Conservation (phyloP, 2,329 filamentous ascomycete genomes). For the Aureobasidium namibiae region DNA sequence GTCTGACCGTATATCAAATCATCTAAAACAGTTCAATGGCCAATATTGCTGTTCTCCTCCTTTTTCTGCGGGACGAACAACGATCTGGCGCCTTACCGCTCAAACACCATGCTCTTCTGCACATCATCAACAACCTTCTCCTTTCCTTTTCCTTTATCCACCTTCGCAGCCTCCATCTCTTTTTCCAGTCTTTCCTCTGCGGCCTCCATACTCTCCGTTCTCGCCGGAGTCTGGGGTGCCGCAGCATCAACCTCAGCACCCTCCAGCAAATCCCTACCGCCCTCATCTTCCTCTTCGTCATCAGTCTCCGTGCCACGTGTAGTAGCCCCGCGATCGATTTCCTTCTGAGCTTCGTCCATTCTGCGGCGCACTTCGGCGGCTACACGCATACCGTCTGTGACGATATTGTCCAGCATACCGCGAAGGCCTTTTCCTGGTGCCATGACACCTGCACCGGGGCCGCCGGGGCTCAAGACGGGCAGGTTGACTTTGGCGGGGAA, state of each 20-base stretch:
- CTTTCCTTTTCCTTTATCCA: conserved; percentile 22
- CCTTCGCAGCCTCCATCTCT: conserved; percentile 6
- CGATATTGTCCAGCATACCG: conserved; percentile 93
- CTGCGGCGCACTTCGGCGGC: conserved; percentile 83
- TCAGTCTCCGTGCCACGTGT: conserved; percentile 44
- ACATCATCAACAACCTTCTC: conserved; percentile 22
- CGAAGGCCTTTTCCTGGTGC: conserved; percentile 67
- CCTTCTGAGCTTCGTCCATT: conserved; percentile 92
- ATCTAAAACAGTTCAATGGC: too few species aligned
- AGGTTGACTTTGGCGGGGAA: conserved; percentile 38
- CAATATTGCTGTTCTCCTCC: too few species aligned
- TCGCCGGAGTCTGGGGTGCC: neutral
- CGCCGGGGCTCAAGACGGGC: conserved; percentile 23
- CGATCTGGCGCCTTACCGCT: conserved; percentile 14
- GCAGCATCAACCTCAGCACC: conserved; percentile 37
- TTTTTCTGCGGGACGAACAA: neutral
- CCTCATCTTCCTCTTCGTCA: conserved; percentile 63
- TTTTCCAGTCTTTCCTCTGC: conserved; percentile 10
- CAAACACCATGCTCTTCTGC: conserved; percentile 30
- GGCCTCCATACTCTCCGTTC: neutral
- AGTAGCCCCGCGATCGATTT: conserved; percentile 76
- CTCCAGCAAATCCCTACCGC: conserved; percentile 45
- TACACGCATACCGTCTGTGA: conserved; percentile 93
- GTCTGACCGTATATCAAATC: too few species aligned
- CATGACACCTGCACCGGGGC: conserved; percentile 44